Conservation (phyloP, 2,329 filamentous ascomycete genomes). For the Lojkania enalia region DNA sequence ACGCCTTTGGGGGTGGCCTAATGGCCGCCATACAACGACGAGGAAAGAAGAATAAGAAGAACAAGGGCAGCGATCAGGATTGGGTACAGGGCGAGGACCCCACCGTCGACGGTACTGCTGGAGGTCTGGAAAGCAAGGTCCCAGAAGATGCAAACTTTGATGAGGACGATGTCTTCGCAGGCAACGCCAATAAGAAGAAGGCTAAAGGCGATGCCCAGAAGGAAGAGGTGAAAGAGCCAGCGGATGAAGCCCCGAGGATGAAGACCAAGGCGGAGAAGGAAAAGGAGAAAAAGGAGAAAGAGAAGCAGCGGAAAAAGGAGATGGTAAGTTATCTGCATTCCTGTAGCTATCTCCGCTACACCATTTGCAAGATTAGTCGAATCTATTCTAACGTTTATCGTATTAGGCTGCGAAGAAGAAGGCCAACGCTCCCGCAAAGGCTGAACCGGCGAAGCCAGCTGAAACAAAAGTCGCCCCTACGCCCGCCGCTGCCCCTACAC, state of each 20-base stretch:
- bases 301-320: conserved; percentile 98
- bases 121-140: conserved; percentile 65
- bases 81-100: conserved; percentile 70
- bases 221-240: conserved; percentile 45
- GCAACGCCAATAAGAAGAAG: conserved; percentile 69
- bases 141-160: conserved; percentile 73
- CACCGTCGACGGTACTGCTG: conserved; percentile 46
- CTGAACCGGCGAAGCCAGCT: conserved; percentile 49
- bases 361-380: too few relatives aligned
- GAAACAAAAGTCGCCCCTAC: conserved; percentile 45
- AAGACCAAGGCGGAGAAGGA: conserved; percentile 99
- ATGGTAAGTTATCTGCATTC: conserved; percentile 62
- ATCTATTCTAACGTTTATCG: conserved; percentile 22
- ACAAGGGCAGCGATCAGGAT: conserved; percentile 69
- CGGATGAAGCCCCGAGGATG: conserved; percentile 56
- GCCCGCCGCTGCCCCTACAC: conserved; percentile 18
- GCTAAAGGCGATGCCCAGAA: conserved; percentile 50
- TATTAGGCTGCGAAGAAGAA: conserved; percentile 59
- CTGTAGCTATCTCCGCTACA: too few relatives aligned
- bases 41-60: conserved; percentile 85
- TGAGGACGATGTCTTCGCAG: conserved; percentile 79
- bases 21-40: conserved; percentile 57
- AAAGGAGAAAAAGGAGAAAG: conserved; percentile 94
- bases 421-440: conserved; percentile 54
- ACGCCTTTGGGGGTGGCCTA: conserved; percentile 52